phyloP scores from a whole-genome alignment of 768 basidiomycete genomes.

The Lepiota subincarnata region DNA sequence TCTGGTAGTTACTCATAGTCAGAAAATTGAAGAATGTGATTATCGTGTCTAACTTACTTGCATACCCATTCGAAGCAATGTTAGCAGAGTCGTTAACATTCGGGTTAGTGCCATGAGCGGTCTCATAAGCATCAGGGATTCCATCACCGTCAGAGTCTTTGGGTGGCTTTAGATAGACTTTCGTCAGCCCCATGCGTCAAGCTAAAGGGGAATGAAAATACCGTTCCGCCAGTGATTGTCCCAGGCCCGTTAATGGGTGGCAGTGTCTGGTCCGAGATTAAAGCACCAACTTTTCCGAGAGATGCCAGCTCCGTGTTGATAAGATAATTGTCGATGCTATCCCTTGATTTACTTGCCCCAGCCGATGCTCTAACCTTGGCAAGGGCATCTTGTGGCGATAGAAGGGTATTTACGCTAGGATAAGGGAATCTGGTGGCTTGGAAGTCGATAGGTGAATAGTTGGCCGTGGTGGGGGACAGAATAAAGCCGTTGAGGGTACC shows the following conservation, averaged over 20 bases:
- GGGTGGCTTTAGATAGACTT: constrained; percentile 18
- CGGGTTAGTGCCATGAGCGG: constrained; percentile 28
- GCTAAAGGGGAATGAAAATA: constrained; percentile 1
- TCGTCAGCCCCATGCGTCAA: neutral
- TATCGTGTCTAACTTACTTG: constrained; percentile 21
- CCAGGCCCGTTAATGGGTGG: constrained; percentile 29
- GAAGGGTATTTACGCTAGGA: constrained; percentile 26
- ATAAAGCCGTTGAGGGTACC: constrained; percentile 27
- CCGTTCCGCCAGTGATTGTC: constrained; percentile 28
- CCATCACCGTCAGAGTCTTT: constrained; percentile 28
- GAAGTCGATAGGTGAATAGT: constrained; percentile 31
- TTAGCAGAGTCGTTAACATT: constrained; percentile 25
- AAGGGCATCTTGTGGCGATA: constrained; percentile 27
- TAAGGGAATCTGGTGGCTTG: constrained; percentile 26
- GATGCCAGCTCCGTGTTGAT: constrained; percentile 29
- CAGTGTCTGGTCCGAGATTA: constrained; percentile 25
- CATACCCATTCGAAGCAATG: constrained; percentile 31
- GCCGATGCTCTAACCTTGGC: constrained; percentile 24
- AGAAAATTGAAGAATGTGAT: neutral
- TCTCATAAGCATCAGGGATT: constrained; percentile 30
- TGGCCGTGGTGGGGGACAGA: constrained; percentile 21
- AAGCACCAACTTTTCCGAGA: constrained; percentile 28
- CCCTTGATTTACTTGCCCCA: constrained; percentile 30
- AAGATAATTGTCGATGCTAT: constrained; percentile 28
- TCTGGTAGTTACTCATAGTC: constrained; percentile 17